Conservation (phyloP, 2,329 filamentous ascomycete species). For the Aspergillus oerlinghausenensis region DNA sequence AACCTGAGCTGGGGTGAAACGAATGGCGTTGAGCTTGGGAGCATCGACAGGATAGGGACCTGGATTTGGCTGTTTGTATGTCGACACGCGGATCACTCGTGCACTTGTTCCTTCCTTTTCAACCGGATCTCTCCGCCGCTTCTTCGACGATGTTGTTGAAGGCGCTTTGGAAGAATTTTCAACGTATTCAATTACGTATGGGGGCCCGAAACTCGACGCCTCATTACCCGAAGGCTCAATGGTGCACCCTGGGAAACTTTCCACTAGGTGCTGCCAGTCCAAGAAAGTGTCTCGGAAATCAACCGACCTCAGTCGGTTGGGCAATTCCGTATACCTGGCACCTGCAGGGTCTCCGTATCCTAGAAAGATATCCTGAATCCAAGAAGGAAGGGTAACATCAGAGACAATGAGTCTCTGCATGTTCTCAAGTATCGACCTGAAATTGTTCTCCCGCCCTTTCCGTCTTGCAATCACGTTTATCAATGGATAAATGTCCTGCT, state of each 20-base stretch:
- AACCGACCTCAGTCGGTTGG: conserved; percentile 71
- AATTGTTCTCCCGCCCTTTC: conserved; percentile 89
- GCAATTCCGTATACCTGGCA: conserved; percentile 77
- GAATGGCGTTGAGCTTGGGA: conserved; percentile 74
- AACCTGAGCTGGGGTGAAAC: conserved; percentile 86
- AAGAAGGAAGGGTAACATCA: conserved; percentile 78
- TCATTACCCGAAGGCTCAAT: conserved; percentile 73
- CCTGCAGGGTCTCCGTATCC: conserved; percentile 90
- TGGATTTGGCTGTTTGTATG: conserved; percentile 81
- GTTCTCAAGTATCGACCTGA: conserved; percentile 86
- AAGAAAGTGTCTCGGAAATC: conserved; percentile 94
- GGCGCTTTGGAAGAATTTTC: conserved; percentile 50
- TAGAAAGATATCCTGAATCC: conserved; percentile 96
- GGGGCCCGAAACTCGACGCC: conserved; percentile 72
- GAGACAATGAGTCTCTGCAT: conserved; percentile 82
- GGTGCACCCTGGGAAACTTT: conserved; percentile 81
- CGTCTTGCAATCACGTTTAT: conserved; percentile 85
- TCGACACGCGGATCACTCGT: conserved; percentile 74
- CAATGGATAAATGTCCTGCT: conserved; percentile 71
- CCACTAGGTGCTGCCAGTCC: conserved; percentile 89
- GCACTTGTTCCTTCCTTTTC: conserved; percentile 61
- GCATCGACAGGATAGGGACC: conserved; percentile 85
- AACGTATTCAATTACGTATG: conserved; percentile 73
- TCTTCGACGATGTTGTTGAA: conserved; percentile 67
- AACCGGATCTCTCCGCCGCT: conserved; percentile 72